Base-by-base conservation (phyloP, 495 filamentous ascomycete species). In the Glutinoglossum americanum region DNA sequence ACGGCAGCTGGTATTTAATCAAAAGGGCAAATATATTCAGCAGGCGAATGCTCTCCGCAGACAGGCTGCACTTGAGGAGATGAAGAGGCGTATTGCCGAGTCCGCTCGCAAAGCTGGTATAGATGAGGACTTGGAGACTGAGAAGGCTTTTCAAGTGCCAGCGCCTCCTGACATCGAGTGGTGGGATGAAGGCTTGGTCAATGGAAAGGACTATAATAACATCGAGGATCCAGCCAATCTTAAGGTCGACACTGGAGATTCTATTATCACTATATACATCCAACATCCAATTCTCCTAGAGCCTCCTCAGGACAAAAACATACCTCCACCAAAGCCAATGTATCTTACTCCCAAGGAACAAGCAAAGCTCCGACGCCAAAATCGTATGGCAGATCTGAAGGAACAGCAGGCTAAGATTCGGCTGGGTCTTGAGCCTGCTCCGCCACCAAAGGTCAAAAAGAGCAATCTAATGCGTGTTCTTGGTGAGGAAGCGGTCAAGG, bases 401-500 rank as follows among this genome's bases (percentile, higher is more conserved):
- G 92, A 97, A 71, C 82, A 89, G 60, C 92, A 98, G 69, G 89
- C 89, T 55, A 96, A 97, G 74, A 88, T 95, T 58, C 75, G 89
- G 41, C 74, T 98, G 3, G 92, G 92, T 54, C 80, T 98, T 8
- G 81, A 87, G 58, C 85, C 87, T 1, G 85, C 93, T 6, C 85
- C 88, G 8, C 82, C 90, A 26, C 90, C 92, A 10, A 96, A 96
- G 67, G 84, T 96, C 62, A 96, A 94, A 70, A 92, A 90, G 67
- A 81, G 80, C 54, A 98, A 98, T 66, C 74, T 98, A 57, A 96
- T 98, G 92, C 83, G 89, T 51, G 92, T 99, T 3, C 72, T 97
- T n/a, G 92, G 92, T 47, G 87, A 97, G 65, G 85, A 95, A 67
- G 92, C 92, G 2, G 89, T 99, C 62, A 94, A 94, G 63, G 92